Base-by-base conservation (phyloP, 1,139 yeast species). In the Debaryomyces coudertii region DNA sequence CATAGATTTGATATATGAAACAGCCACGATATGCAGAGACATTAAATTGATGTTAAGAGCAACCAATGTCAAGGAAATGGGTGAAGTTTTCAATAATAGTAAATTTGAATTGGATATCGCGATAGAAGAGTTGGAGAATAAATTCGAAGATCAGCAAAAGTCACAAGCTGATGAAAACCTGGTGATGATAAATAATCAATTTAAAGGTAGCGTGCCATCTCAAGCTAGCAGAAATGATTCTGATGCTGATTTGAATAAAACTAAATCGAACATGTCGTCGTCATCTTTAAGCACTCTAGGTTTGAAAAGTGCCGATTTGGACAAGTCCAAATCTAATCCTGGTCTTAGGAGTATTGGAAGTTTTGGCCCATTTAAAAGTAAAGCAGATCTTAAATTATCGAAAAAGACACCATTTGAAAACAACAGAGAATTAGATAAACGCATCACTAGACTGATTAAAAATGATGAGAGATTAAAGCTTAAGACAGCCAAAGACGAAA, bases 41-140 rank as follows among this genome's bases (percentile, higher is more conserved):
- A 70, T 83, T 66, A 82, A 85, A 53, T 62, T 86, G 49, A 73
- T 85, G 76, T 62, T 85, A 40, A 71, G 90, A 48, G 79, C 87
- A 1, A 67, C 77, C 48, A 84, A 84, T 57, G 84, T 80, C n/a
- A 64, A 81, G 41, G 82, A 80, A 46, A 76, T 84, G 77, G 73
- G 82, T 5, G 66, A 67, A 36, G 66, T 71, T 8, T 65, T 82
- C 45, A 63, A 61, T 9, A 58, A 63, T 31, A 71, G 76, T 40
- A 71, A 66, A 46, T 53, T 52, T 6, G 75, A 70, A 43, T 55
- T 67, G 36, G 62, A 55, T 3, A 45, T 45, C 4, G 57, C 55
- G 7, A 59, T 65, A 20, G 56, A 54, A 2, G 53, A 49, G 14
- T 53, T 67, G 45, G 55, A 54, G 40, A 43, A 41, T 43, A 54